phyloP scores from a whole-genome alignment of 176 grass and related monocot species.

The Oryza punctata region DNA sequence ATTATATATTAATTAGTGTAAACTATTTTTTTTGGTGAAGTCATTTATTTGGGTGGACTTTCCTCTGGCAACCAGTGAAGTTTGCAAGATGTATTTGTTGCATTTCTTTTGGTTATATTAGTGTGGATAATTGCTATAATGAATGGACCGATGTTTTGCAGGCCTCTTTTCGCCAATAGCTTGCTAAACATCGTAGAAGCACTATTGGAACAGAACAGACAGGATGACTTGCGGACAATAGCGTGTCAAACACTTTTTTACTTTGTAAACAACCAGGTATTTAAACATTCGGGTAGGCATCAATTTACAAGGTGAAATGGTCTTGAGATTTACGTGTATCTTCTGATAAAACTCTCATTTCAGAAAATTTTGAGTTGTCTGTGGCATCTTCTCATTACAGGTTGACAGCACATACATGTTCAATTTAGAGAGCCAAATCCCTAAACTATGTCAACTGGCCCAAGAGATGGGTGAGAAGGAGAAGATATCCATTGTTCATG shows the following conservation, averaged over 20 bases:
- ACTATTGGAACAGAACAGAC: conserved; percentile 84
- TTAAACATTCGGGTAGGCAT: conserved; percentile 34
- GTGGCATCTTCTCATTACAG: conserved; percentile 45
- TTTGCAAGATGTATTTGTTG: neutral
- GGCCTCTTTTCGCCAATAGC: conserved; percentile 91
- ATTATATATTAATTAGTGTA: no score
- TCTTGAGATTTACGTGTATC: neutral
- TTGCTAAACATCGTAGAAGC: conserved; percentile 79
- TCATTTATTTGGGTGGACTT: neutral
- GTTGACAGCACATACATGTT: conserved; percentile 91
- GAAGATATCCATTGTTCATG: conserved; percentile 51
- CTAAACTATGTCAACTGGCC: conserved; percentile 74
- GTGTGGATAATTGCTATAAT: neutral
- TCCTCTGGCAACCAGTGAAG: neutral
- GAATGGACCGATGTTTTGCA: conserved; percentile 52
- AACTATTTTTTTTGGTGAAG: neutral
- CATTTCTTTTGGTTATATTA: conserved; percentile 2
- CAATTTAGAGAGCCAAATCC: conserved; percentile 90
- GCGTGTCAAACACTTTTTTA: conserved; percentile 87
- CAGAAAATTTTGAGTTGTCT: conserved; percentile 19
- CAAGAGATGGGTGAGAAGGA: conserved; percentile 85
- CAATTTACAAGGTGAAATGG: conserved; percentile 20
- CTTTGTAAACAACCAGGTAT: conserved; percentile 91
- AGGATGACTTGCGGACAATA: conserved; percentile 74
- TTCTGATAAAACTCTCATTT: conserved; percentile 8